Base-by-base conservation (phyloP, 2,329 filamentous ascomycete genomes). In the Hysterium pulicare region DNA sequence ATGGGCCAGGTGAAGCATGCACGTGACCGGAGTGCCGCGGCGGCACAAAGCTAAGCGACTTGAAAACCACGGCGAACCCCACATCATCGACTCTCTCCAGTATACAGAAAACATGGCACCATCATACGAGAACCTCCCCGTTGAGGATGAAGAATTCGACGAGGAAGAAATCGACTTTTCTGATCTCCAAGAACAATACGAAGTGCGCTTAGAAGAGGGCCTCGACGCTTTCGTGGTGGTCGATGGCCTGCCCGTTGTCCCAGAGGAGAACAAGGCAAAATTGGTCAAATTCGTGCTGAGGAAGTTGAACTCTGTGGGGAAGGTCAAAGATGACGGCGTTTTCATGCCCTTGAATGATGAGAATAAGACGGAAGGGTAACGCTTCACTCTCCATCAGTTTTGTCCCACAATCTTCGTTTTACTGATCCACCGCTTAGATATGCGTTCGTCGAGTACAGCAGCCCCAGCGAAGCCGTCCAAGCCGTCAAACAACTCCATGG, bases 221-320 rank as follows among this genome's bases (percentile, higher is more conserved):
- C 86, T 96, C 60, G 93, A 98, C 68, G 86, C 90, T 51, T 98
- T 98, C 64, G 87, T 98, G 53, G 90, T 97, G 49, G 81, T 97
- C 66, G 93, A 98, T 70, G 93, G 93, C 54, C 82, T 98, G 33
- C 93, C 93, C 53, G 75, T 86, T 51, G 91, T 98, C 52, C 88
- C 77, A 45, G 88, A 90, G 68, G 91, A 93, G 38, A 90, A 87
- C 76, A 91, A 90, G 75, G 82, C 87, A 47, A 97, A 95, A 77
- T 82, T 98, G 48, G 77, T 95, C 70, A 97, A 97, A 73, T 97
- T 97, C 71, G 76, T 98, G 72, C 75, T 95, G 69, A 89, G 90
- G 75, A 96, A 95, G 77, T 76, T 98, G 59, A 90, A 86, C 72
- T 77, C 82, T 47, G 88, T 90, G 50, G 93, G 91, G 54, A 86